These are phyloP conservation scores for Hypomontagnella monticulosa DNA, from an alignment of 495 filamentous ascomycete genomes.

Conservation along the genomic window DNA sequence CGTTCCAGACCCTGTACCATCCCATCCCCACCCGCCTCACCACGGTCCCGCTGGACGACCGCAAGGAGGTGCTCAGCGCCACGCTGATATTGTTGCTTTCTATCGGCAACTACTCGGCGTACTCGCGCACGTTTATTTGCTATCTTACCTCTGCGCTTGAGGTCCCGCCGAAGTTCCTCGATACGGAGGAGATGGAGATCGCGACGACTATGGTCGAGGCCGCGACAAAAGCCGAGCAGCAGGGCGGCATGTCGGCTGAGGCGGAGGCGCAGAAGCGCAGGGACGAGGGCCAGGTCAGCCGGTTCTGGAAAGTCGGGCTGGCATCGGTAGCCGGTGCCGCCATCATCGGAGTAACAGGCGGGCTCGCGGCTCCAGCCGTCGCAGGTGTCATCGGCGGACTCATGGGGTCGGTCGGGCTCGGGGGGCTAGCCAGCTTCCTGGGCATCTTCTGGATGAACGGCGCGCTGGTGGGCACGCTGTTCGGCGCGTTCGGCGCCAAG, in stretches of 20 bases:
- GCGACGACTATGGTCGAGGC: conserved; percentile 73
- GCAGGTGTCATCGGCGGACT: conserved; percentile 89
- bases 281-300: conserved; percentile 66
- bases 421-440: conserved; percentile 83
- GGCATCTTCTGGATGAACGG: conserved; percentile 84
- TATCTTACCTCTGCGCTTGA: conserved; percentile 71
- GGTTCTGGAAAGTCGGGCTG: conserved; percentile 88
- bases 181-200: conserved; percentile 74
- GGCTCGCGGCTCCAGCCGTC: conserved; percentile 85
- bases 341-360: conserved; percentile 86
- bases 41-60: conserved; percentile 52
- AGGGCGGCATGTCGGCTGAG: conserved; percentile 72
- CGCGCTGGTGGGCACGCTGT: conserved; percentile 83
- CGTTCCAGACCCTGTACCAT: conserved; percentile 54
- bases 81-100: conserved; percentile 75
- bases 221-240: conserved; percentile 53
- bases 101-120: conserved; percentile 74
- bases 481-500: conserved; percentile 85
- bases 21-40: conserved; percentile 57
- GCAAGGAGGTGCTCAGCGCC: conserved; percentile 63
- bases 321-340: conserved; percentile 89
- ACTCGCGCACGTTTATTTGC: conserved; percentile 74
- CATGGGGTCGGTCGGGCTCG: conserved; percentile 85
- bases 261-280: conserved; percentile 72
- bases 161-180: conserved; percentile 66